Base-by-base conservation (phyloP, 2,329 filamentous ascomycete species). In the Myriosclerotinia duriaeana region DNA sequence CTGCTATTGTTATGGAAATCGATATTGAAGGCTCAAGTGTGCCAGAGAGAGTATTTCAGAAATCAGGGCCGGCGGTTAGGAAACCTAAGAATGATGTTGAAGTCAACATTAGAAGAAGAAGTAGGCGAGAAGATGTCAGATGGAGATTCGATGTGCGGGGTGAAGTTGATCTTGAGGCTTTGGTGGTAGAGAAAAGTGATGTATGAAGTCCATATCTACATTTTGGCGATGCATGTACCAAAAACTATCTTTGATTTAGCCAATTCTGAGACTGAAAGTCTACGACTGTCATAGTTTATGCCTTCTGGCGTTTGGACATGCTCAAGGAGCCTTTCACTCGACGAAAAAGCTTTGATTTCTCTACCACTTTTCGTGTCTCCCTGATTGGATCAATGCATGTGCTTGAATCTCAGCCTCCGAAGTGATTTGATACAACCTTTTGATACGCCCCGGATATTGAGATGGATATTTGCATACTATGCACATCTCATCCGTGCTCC, bases 1-100 rank as follows among this genome's bases (percentile, higher is more conserved):
- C 75, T 6, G 67, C 76, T 17, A 67, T 78, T 15, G 68, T 78
- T 2, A 53, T 76, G 44, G 74, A 74, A 36, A 78, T 78, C 44
- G 64, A 71, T 3, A 67, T 70, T 9, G 54, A 68, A 2, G 67
- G 64, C 3, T 52, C 58, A 1, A 64, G 42, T 30, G 68, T 73
- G 12, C 72, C 71, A 0, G 67, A 71, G 34, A 55, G 65, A 26
- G 70, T 68, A 0, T 68, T 68, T 48, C 68, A 72, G 60, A 72
- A 72, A 54, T 58, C 74, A 0, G 72, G 71, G 0, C 70, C 71
- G 6, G 72, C 66, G 6, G 72, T 75, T 5, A 68, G 69, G 54
- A 74, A 75, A 67, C 74, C 73, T 1, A 65, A 71, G 11, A 52
- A 50, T 17, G 73, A 73, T 71, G 64, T 70, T 20, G 55, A 67